Base-by-base conservation (phyloP, 2,329 filamentous ascomycete genomes). In the Epicoccum sorghinum region DNA sequence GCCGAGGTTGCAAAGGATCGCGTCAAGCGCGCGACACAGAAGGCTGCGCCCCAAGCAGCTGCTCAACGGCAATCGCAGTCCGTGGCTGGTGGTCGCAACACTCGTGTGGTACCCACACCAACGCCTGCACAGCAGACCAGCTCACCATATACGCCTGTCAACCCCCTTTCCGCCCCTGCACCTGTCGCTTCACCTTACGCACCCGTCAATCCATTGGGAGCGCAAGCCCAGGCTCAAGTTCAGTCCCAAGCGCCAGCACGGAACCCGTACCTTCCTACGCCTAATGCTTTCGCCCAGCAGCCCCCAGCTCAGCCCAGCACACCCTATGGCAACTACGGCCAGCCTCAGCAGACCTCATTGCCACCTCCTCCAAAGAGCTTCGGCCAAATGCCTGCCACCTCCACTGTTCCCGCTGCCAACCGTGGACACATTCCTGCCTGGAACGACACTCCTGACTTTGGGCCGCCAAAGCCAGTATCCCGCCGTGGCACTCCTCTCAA, bases 401-500 rank as follows among this genome's bases (percentile, higher is more conserved):
- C 52, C 5, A 81, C 86, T 36, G 43, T 68, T 32, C 87, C 91
- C 22, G 86, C 90, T 14, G 85, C 90, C 8, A 86, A 86, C 68
- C 80, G 85, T 52, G 88, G 87, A 69, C 88, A 89, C 60, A 87
- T 88, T 59, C 85, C 88, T 25, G 89, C 90, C 65, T 99, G 95
- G 95, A 99, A 99, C 65, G 95, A 99, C 74, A 89, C 96, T 46
- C 95, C 95, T 1, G 84, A 96, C 51, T 86, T 98, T 62, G 72
- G 78, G 40, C 82, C 62, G 5, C 85, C 40, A 91, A 93, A 78
- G 49, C 82, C 89, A n/a, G 83, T 85, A 12, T 83, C 88, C 22
- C 86, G 93, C 62, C 86, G 88, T 70, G 82, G 82, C 40, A 97
- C 93, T 1, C 91, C 93, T 50, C 79, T 86, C 38, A 84, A 86